Conservation (phyloP, 495 filamentous ascomycete species). For the Neurospora sp. region DNA sequence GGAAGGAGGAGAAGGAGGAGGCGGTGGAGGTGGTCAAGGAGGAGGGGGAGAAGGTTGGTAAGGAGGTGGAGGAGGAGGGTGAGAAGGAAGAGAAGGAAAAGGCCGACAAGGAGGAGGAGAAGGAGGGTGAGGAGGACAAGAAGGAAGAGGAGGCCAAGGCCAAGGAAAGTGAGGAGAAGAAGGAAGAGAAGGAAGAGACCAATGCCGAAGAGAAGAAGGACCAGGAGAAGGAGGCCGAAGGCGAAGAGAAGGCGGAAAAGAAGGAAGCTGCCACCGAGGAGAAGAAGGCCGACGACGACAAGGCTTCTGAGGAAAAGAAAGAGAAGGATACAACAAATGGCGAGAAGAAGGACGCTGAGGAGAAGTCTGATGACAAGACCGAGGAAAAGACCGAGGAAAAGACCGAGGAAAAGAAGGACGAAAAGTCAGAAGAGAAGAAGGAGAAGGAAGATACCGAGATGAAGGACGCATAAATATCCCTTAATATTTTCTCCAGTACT, state of each 20-base stretch:
- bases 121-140: background rate
- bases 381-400: background rate
- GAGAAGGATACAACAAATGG: constrained; percentile 1
- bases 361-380: background rate
- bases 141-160: background rate
- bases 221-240: constrained; percentile 7
- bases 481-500: background rate
- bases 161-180: constrained; percentile 2
- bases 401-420: background rate
- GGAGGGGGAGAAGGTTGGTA: constrained; percentile 1
- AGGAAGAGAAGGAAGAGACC: constrained; percentile 38
- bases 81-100: constrained; percentile 1
- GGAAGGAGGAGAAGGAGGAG: background rate
- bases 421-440: constrained; percentile 3
- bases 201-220: constrained; percentile 28
- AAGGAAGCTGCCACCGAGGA: constrained; percentile 12
- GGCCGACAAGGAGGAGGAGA: background rate
- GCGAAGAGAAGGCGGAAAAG: constrained; percentile 1
- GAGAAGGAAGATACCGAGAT: constrained; percentile 18
- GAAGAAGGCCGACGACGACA: background rate
- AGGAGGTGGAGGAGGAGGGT: constrained; percentile 6
- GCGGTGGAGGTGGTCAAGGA: background rate
- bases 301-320: background rate
- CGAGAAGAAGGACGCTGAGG: background rate
- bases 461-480: constrained; percentile 7